These are phyloP conservation scores for Russula dissimulans DNA, from an alignment of 768 basidiomycete genomes.

Conservation along the genomic window DNA sequence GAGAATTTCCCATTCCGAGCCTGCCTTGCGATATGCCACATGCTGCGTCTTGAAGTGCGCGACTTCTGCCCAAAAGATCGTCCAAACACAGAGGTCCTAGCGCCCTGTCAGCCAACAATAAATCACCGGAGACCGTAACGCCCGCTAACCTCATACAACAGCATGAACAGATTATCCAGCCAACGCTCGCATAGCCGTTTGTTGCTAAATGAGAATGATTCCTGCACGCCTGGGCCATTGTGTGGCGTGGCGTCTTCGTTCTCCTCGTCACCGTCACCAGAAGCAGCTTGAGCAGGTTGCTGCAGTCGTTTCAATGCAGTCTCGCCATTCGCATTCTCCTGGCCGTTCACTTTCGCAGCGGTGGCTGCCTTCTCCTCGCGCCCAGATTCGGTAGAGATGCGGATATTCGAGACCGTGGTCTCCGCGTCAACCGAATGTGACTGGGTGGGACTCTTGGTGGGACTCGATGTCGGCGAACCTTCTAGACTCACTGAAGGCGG, in stretches of 20 bases:
- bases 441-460: conserved; percentile 15
- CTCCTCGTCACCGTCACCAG: conserved; percentile 23
- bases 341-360: conserved; percentile 31
- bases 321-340: conserved; percentile 21
- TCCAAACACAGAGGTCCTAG: conserved; percentile 96
- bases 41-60: conserved; percentile 99
- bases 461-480: conserved; percentile 22
- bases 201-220: conserved; percentile 86
- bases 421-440: conserved; percentile 23
- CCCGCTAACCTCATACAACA: conserved; percentile 80
- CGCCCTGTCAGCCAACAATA: background rate
- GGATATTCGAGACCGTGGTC: conserved; percentile 44
- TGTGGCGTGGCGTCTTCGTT: conserved; percentile 21
- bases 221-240: conserved; percentile 28
- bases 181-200: conserved; percentile 96
- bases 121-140: background rate
- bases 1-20: conserved; percentile 95
- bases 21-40: conserved; percentile 95
- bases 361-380: conserved; percentile 34
- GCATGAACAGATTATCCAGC: conserved; percentile 98
- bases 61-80: conserved; percentile 96
- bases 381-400: conserved; percentile 46
- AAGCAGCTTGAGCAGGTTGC: conserved; percentile 37
- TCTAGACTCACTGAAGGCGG: conserved; percentile 23
- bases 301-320: conserved; percentile 28